Evolutionary conservation across 345 rosid species (phyloP).

Genomic region (Carallia brachiata): DNA sequence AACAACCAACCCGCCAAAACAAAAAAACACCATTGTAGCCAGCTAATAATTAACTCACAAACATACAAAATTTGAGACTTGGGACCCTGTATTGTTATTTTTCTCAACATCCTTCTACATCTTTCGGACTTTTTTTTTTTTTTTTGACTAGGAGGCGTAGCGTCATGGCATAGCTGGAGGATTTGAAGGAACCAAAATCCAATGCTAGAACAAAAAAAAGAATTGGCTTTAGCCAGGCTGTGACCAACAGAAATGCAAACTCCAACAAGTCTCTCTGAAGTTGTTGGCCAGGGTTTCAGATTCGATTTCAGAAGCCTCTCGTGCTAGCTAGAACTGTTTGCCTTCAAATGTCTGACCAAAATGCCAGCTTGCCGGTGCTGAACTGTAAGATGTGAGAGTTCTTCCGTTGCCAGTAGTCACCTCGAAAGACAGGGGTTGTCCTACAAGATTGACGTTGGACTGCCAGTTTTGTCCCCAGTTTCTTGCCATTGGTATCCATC

Average conservation of each 20-base stretch:
- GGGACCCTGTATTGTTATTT: background rate
- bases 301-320: background rate
- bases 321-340: conserved; percentile 51
- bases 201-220: background rate
- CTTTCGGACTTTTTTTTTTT: background rate
- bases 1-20: too few species aligned
- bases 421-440: conserved; percentile 88
- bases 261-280: background rate
- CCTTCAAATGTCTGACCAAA: conserved; percentile 83
- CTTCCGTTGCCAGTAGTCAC: conserved; percentile 59
- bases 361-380: conserved; percentile 79
- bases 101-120: conserved; percentile 6
- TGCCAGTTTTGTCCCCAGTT: conserved; percentile 97
- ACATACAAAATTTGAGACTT: conserved; percentile 20
- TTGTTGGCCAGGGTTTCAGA: background rate
- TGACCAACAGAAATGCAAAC: too few species aligned
- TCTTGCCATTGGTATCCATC: conserved; percentile 94
- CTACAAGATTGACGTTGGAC: conserved; percentile 58
- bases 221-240: too few species aligned
- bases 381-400: conserved; percentile 73
- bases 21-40: background rate
- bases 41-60: conserved; percentile 4
- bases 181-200: too few species aligned
- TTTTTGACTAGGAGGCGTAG: conserved; percentile 15
- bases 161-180: conserved; percentile 3